Base-by-base conservation (phyloP, 176 grass and related monocot genomes). In the Pontederia paniculata region DNA sequence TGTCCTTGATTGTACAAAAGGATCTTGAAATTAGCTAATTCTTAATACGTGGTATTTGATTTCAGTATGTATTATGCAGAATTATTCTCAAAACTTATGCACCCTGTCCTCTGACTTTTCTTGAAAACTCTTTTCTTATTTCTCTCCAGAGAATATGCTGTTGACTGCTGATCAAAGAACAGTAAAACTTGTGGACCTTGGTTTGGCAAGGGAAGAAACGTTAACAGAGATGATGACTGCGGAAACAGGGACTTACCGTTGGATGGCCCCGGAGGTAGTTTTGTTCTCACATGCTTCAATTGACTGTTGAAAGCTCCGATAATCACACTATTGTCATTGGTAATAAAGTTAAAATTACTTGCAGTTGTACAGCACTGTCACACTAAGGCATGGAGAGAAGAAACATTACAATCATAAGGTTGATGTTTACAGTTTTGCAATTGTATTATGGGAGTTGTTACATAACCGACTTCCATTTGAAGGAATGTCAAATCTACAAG, bases 391-490 rank as follows among this genome's bases (percentile, higher is more conserved):
- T 25, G 94, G 94, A 56, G 87, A 98, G 76, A 98, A 98, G 83
- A 98, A 98, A 78, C 87, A 98, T 68, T 98, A 93, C 75, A 98
- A 98, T 64, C 94, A 98, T 70, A 98, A 98, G 73, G 94, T 98
- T 56, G 94, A 98, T 57, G 87, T 93, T 51, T 98, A 98, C 77
- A 99, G 94, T 66, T 99, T 99, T 70, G 94, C 83, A 17, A 99
- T 99, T 62, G 94, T 99, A 48, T 57, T 99, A 44, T 99, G 94
- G 94, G 94, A 99, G 82, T 75, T 99, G 18, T 75, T 98, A 21
- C 87, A 99, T 56, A 99, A 99, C 66, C 77, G 55, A 14, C 80
- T 99, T 37, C 94, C 94, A 42, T 99, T 99, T 14, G 87, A 99
- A 78, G 94, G 94, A 55, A 99, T 99, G 94, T 99, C 94, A 42